Evolutionary conservation across 441 rosid genomes (phyloP), one percentile per base, ranked within the genome.

Genomic region (Gossypium laxum): DNA sequence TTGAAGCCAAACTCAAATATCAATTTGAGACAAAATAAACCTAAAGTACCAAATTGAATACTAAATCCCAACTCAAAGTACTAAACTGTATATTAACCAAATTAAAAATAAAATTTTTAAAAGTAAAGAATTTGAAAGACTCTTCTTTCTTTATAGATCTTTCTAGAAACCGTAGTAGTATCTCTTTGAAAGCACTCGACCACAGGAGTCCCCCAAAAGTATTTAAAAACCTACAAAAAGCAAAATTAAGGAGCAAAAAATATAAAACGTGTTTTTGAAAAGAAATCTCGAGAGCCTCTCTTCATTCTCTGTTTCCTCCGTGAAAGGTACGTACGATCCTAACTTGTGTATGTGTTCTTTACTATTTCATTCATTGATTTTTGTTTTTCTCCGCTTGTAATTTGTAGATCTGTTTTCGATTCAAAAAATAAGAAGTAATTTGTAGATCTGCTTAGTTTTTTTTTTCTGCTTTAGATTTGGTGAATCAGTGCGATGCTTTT

Each of bases 291-390:
- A 26, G 67, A 71, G 55, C 51, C 21, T 47, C 41, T 66, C 19
- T 11, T 30, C 34, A 30, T 30, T 30, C 6, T 30, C 34, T 30
- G 6, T 30, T 30, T 30, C 34, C 34, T 30, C 1, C 34, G 14
- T 14, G 21, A 8, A 58, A 71, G 74, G 74, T 71, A 50, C 55
- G 55, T 50, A 45, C 12, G 74, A 58, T 71, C 74, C 3, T 11
- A 2, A 4, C 8, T 65, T 24, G 26, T 15, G n/a, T 0, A 0
- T 22, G 6, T 8, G 4, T 12, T 43, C 43, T 43, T 22, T 7
- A 8, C 54, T 56, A 45, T 70, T 28, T 17, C 30, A n/a, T 58
- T 5, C 48, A 43, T 45, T 45, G 22, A 34, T 17, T 26, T 24
- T 26, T 69, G 15, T 12, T 34, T 45, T 71, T n/a, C 18, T 69